Evolutionary conservation across 352 stramenopile genomes (phyloP).

Genomic region (Aphanomyces stellatus): DNA sequence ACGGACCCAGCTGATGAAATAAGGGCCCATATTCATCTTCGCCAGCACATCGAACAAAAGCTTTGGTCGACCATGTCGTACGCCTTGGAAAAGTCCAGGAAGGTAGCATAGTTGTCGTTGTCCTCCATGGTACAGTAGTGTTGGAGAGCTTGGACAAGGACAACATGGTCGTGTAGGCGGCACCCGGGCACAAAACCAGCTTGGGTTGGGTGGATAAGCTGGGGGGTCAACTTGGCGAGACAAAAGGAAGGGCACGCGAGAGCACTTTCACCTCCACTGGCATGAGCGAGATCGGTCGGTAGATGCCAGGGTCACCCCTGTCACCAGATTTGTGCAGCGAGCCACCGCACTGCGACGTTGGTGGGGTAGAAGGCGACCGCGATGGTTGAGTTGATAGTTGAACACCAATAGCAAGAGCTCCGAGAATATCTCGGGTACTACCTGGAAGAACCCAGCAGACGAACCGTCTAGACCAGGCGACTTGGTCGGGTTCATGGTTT

Average conservation of each 20-base stretch:
- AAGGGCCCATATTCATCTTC: conserved; percentile 17
- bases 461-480: conserved; percentile 19
- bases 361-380: conserved; percentile 18
- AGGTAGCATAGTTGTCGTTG: conserved; percentile 9
- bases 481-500: not conserved
- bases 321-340: conserved; percentile 22
- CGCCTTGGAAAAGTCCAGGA: conserved; percentile 26
- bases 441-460: conserved; percentile 24
- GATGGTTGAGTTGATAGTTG: conserved; percentile 11
- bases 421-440: conserved; percentile 21
- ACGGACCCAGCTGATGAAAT: conserved; percentile 11
- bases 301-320: conserved; percentile 19
- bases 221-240: not conserved
- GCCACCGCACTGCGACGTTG: conserved; percentile 21
- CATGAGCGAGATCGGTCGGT: conserved; percentile 26
- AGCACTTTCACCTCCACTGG: conserved; percentile 24
- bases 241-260: not conserved
- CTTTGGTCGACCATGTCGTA: conserved; percentile 25
- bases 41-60: conserved; percentile 22
- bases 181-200: conserved; percentile 20
- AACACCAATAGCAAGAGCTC: conserved; percentile 24
- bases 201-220: conserved; percentile 22
- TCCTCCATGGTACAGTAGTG: conserved; percentile 12
- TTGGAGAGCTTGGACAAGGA: conserved; percentile 20
- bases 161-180: conserved; percentile 21